These are phyloP conservation scores for Corynascus novoguineensis DNA, from an alignment of 495 filamentous ascomycete genomes.

Conservation along the genomic window DNA sequence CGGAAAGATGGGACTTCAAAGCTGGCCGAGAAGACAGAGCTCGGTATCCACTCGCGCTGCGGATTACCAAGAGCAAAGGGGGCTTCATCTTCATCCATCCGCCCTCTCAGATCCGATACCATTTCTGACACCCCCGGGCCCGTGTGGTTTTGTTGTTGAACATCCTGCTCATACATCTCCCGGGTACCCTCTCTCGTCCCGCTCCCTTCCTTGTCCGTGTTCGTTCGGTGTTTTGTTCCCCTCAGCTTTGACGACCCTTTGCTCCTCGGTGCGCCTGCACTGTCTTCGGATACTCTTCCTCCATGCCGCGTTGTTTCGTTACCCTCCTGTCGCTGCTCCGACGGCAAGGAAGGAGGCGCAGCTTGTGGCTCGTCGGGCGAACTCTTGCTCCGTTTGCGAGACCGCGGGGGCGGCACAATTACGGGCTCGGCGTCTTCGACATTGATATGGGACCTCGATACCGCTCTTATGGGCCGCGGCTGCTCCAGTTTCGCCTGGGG, in stretches of 20 bases:
- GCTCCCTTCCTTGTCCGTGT: neutral
- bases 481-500: neutral
- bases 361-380: neutral
- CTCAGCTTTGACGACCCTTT: neutral
- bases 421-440: neutral
- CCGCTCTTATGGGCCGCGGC: constrained; percentile 4
- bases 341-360: neutral
- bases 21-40: constrained; percentile 2
- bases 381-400: constrained; percentile 17
- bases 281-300: neutral
- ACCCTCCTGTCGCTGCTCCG: neutral
- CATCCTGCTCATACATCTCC: neutral
- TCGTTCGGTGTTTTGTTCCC: neutral
- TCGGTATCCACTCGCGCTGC: neutral
- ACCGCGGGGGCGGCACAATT: constrained; percentile 23
- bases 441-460: constrained; percentile 9
- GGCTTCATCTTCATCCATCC: neutral
- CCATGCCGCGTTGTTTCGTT: neutral
- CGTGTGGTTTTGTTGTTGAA: neutral
- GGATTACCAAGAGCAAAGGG: neutral
- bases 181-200: neutral
- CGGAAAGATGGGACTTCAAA: neutral
- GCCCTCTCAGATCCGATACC: neutral
- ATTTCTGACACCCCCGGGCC: neutral
- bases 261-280: neutral